Percentiles rank a stretch among this genome's conserved stretches.
Evolutionary conservation across 768 basidiomycete genomes (phyloP).

Genomic region (Collybiopsis confluens): DNA sequence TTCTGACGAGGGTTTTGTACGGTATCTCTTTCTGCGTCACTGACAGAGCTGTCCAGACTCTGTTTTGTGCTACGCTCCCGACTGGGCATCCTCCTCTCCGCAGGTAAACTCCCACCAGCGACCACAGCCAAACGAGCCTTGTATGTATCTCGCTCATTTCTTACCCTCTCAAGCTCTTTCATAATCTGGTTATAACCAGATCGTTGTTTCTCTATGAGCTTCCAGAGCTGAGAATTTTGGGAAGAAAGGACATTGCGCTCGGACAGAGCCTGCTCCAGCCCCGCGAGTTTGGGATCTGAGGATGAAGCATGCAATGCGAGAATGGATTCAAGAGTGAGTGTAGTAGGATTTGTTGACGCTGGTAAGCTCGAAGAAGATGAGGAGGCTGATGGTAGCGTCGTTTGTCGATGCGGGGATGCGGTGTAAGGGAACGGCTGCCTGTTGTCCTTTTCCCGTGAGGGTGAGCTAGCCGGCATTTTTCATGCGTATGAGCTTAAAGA

Average conservation of each 20-base stretch:
- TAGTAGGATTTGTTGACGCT: conserved; percentile 22
- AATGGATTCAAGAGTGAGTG: conserved; percentile 49
- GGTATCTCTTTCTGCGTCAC: not conserved
- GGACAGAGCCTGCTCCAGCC: conserved; percentile 71
- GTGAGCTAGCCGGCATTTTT: conserved; percentile 1
- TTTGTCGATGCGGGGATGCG: conserved; percentile 5
- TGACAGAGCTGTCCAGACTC: conserved; percentile 11
- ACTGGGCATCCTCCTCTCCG: conserved; percentile 18
- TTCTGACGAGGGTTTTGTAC: conserved; percentile 19
- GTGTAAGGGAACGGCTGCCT: not conserved
- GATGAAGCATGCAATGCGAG: conserved; percentile 50
- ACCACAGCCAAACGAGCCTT: conserved; percentile 40
- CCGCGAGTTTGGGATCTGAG: conserved; percentile 53
- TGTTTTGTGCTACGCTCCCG: conserved; percentile 4
- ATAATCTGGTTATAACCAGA: conserved; percentile 73
- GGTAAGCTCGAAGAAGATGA: conserved; percentile 19
- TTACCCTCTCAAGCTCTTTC: conserved; percentile 82
- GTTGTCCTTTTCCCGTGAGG: not conserved
- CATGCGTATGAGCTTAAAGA: not conserved
- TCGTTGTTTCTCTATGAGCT: conserved; percentile 89
- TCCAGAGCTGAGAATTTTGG: conserved; percentile 93
- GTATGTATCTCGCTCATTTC: conserved; percentile 73
- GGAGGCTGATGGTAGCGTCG: conserved; percentile 12
- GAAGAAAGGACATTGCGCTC: conserved; percentile 78
- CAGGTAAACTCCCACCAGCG: conserved; percentile 19